Base-by-base conservation (phyloP, 2,329 filamentous ascomycete genomes). In the Talaromyces sp. region DNA sequence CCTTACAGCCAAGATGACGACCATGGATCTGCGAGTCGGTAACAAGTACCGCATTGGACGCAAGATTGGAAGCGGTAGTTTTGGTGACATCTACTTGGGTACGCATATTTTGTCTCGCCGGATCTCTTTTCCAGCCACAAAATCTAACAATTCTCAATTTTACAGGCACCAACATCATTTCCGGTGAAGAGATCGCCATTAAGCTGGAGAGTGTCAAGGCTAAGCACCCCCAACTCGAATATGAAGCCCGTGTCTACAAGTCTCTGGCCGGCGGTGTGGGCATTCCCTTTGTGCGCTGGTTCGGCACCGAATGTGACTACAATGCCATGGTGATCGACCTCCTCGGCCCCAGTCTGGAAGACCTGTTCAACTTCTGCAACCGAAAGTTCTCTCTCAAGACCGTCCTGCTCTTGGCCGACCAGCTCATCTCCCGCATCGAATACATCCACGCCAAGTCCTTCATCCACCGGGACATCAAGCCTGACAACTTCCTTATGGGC, bases 311-410 rank as follows among this genome's bases (percentile, higher is more conserved):
- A 81, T 98, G 93, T 80, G 95, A 98, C 82, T 98, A 99, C 87
- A 98, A 99, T 80, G 95, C 95, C 77, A 98, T 99, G 95, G 95
- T 99, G 58, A 87, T 98, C 67, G 95, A 99, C 74, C 88, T 99
- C 28, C 90, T 99, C 62, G 95, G 95, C 44, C 95, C 95, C 68
- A 95, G 90, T 73, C 81, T 99, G 78, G 95, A 99, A 80, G 95
- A 99, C 75, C 85, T 99, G 36, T 99, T 99, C 91, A 98, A 99
- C 86, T 98, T 98, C 80, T 99, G 95, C 88, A 98, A 98, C 88
- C 90, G 95, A 78, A 98, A 98, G 78, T 99, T 98, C 83, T 97
- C 95, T 13, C 82, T 99, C 69, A 99, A 99, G 89, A 99, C 95
- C 0, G 95, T 99, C 30, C 85, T 99, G 51, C 87, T 99, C 28